Percentiles rank a stretch among this genome's conserved stretches.
These are phyloP conservation scores for Akanthomyces muscarius DNA, from an alignment of 2,329 filamentous ascomycete genomes.

Conservation along the genomic window DNA sequence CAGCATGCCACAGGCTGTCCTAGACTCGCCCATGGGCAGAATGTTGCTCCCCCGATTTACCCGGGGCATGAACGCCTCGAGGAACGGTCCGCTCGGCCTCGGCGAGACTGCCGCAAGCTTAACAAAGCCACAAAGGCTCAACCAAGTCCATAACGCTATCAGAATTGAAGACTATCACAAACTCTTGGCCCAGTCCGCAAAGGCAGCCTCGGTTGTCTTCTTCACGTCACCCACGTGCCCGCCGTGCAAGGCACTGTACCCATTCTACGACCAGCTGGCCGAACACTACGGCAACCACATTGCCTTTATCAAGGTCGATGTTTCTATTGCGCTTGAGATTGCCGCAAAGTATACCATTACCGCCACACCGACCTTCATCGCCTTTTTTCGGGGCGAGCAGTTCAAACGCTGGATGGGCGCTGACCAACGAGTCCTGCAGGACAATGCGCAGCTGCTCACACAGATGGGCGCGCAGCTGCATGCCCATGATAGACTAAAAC, in stretches of 20 bases:
- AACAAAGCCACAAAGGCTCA: conserved; percentile 23
- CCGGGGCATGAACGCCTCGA: conserved; percentile 48
- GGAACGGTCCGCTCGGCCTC: conserved; percentile 50
- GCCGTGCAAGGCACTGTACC: conserved; percentile 80
- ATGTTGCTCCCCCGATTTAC: conserved; percentile 74
- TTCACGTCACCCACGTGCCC: conserved; percentile 87
- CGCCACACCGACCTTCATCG: conserved; percentile 85
- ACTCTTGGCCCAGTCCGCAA: conserved; percentile 52
- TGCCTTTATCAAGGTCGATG: conserved; percentile 78
- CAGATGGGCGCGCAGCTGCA: conserved; percentile 74
- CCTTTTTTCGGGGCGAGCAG: conserved; percentile 71
- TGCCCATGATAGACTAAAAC: conserved; percentile 64
- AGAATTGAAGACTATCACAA: conserved; percentile 33
- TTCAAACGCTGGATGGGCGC: conserved; percentile 79
- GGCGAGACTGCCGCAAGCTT: conserved; percentile 32
- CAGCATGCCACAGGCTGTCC: conserved; percentile 77
- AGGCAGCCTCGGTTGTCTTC: conserved; percentile 76
- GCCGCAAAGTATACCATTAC: conserved; percentile 63
- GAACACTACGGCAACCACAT: conserved; percentile 65
- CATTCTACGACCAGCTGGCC: conserved; percentile 75
- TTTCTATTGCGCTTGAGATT: conserved; percentile 61
- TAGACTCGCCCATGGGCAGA: conserved; percentile 81
- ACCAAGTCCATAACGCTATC: conserved; percentile 56
- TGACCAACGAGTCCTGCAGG: conserved; percentile 61
- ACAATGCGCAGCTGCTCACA: conserved; percentile 69